Evolutionary conservation across 1,284 basidiomycete genomes (phyloP).

Genomic region (Vanrija humicola): DNA sequence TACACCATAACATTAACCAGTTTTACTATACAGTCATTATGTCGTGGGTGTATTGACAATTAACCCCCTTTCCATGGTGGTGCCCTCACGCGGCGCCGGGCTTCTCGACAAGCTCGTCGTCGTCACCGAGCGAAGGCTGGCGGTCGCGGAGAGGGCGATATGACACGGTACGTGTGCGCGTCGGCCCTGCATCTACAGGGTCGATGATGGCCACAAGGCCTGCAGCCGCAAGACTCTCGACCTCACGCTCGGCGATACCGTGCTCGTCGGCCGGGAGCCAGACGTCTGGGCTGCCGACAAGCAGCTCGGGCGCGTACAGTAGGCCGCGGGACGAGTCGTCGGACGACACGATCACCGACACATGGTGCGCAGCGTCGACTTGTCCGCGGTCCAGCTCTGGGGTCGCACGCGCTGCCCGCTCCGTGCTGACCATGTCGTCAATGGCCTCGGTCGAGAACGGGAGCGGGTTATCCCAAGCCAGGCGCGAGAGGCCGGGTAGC

Average conservation of each 20-base stretch:
- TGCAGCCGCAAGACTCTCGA: constrained; percentile 25
- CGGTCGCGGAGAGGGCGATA: no score
- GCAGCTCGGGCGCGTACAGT: constrained; percentile 72
- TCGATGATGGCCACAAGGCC: constrained; percentile 30
- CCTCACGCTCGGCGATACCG: constrained; percentile 54
- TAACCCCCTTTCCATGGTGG: no score
- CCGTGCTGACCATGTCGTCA: constrained; percentile 70
- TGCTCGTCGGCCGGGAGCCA: constrained; percentile 72
- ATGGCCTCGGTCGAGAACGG: constrained; percentile 37
- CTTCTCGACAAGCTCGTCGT: no score
- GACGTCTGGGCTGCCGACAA: constrained; percentile 68
- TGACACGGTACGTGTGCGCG: no score
- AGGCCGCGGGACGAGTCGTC: constrained; percentile 52
- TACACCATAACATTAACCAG: no score
- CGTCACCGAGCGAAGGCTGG: no score
- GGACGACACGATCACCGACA: not conserved
- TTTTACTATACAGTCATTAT: no score
- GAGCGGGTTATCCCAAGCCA: constrained; percentile 2
- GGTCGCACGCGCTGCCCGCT: constrained; percentile 51
- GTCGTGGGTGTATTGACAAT: no score
- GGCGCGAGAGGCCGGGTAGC: constrained; percentile 5
- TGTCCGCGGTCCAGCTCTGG: constrained; percentile 6
- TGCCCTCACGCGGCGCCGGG: no score
- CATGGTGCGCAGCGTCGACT: not conserved
- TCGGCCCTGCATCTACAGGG: constrained; percentile 2